Evolutionary conservation across 2,329 filamentous ascomycete species (phyloP).

Genomic region (Diaporthe velutina): DNA sequence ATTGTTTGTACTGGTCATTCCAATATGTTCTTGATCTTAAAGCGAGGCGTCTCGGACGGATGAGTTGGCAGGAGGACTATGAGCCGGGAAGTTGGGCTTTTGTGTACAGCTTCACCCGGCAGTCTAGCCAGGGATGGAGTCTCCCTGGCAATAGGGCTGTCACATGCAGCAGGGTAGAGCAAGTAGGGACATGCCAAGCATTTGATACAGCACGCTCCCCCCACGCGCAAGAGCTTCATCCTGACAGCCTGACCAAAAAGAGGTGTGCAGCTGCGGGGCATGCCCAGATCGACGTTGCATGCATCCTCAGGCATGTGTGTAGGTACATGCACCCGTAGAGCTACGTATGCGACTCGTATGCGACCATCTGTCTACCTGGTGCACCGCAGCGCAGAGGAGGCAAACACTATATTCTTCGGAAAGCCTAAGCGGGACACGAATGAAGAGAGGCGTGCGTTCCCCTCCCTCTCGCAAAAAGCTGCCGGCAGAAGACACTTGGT

Average conservation of each 20-base stretch:
- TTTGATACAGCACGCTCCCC: conserved; percentile 8
- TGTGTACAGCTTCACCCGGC: not conserved
- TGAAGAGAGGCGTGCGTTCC: not conserved
- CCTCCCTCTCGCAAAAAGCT: conserved; percentile 13
- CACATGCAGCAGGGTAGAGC: conserved; percentile 26
- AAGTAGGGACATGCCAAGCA: conserved; percentile 25
- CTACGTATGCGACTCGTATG: not conserved
- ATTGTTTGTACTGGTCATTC: not conserved
- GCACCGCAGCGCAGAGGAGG: not conserved
- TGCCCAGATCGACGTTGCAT: conserved; percentile 32
- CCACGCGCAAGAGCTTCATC: conserved; percentile 24
- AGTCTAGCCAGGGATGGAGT: not conserved
- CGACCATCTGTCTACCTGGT: not conserved
- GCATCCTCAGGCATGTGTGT: conserved; percentile 25
- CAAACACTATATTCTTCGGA: conserved; percentile 8
- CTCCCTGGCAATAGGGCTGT: conserved; percentile 20
- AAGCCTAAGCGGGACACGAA: conserved; percentile 13
- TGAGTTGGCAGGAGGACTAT: not conserved
- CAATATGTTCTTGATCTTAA: not conserved
- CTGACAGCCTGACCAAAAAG: conserved; percentile 1
- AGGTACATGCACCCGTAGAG: conserved; percentile 10
- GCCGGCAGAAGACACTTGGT: conserved; percentile 28
- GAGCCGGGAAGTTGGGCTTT: not conserved
- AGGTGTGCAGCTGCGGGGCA: conserved; percentile 26
- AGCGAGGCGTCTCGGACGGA: conserved; percentile 16